Conservation (phyloP, 2,329 filamentous ascomycete species). For the Aspergillus tanneri region DNA sequence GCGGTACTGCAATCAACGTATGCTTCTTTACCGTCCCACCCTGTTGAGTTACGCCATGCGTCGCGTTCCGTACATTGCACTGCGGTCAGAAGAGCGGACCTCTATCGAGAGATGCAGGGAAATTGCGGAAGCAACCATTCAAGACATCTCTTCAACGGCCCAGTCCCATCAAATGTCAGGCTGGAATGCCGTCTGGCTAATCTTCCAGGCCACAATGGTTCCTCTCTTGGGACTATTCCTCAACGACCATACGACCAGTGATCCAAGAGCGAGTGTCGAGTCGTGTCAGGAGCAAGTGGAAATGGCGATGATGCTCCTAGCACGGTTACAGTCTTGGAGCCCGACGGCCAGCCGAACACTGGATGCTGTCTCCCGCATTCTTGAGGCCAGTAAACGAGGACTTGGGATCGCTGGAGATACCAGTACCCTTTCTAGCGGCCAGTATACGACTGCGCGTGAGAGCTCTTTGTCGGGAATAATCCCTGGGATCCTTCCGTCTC, state of each 20-base stretch:
- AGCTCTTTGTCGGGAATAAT: conserved; percentile 10
- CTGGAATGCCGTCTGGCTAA: conserved; percentile 80
- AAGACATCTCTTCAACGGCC: conserved; percentile 70
- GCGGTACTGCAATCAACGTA: conserved; percentile 75
- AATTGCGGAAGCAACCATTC: conserved; percentile 68
- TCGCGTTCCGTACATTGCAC: conserved; percentile 51
- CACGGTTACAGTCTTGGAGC: conserved; percentile 63
- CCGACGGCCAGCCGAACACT: conserved; percentile 61
- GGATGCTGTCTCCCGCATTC: conserved; percentile 64
- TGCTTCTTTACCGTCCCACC: conserved; percentile 71
- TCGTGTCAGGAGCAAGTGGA: conserved; percentile 58
- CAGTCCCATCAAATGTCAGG: conserved; percentile 72
- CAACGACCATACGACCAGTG: conserved; percentile 49
- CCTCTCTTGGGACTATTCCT: conserved; percentile 70
- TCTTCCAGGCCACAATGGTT: conserved; percentile 78
- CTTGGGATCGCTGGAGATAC: conserved; percentile 19
- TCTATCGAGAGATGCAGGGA: conserved; percentile 68
- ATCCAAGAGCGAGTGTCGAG: conserved; percentile 57
- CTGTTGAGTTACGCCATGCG: conserved; percentile 64
- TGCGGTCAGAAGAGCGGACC: conserved; percentile 61
- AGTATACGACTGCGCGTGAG: conserved; percentile 21
- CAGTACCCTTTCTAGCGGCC: conserved; percentile 10
- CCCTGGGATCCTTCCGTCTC: conserved; percentile 13
- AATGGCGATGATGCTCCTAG: conserved; percentile 35
- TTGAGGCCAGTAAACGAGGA: conserved; percentile 53